Conservation (phyloP, 2,329 filamentous ascomycete species). For the Colletotrichum sublineola region DNA sequence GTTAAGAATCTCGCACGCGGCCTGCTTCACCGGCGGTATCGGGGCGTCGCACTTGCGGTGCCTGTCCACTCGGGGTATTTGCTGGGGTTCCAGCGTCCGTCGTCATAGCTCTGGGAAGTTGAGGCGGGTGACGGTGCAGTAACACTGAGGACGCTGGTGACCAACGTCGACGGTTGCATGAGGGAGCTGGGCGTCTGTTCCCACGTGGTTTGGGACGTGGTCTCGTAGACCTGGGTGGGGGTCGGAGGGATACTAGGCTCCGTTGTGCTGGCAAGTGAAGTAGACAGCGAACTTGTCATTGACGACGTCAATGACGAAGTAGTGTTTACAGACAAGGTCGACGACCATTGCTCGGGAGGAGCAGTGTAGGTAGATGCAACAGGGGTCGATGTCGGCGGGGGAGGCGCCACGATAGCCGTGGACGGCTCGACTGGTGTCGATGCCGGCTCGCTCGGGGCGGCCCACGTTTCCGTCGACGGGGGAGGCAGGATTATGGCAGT, state of each 20-base stretch:
- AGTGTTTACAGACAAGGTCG: constrained; percentile 32
- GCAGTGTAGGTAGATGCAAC: constrained; percentile 32
- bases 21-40: constrained; percentile 35
- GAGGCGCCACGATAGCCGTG: constrained; percentile 2
- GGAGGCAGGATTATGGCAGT: background rate
- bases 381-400: background rate
- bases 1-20: background rate
- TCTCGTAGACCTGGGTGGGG: constrained; percentile 39
- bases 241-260: background rate
- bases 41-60: constrained; percentile 46
- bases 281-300: constrained; percentile 5
- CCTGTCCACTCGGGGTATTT: constrained; percentile 59
- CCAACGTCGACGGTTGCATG: constrained; percentile 39
- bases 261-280: background rate
- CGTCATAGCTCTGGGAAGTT: constrained; percentile 51
- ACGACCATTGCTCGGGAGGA: background rate
- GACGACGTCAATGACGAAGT: constrained; percentile 23
- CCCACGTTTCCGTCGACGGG: background rate
- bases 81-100: constrained; percentile 61
- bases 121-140: constrained; percentile 43
- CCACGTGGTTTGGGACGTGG: constrained; percentile 40
- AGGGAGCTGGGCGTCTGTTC: constrained; percentile 31
- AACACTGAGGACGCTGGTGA: constrained; percentile 42
- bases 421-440: constrained; percentile 7
- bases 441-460: constrained; percentile 4